Base-by-base conservation (phyloP, 75 land plant genomes). In the Azolla pinnata region DNA sequence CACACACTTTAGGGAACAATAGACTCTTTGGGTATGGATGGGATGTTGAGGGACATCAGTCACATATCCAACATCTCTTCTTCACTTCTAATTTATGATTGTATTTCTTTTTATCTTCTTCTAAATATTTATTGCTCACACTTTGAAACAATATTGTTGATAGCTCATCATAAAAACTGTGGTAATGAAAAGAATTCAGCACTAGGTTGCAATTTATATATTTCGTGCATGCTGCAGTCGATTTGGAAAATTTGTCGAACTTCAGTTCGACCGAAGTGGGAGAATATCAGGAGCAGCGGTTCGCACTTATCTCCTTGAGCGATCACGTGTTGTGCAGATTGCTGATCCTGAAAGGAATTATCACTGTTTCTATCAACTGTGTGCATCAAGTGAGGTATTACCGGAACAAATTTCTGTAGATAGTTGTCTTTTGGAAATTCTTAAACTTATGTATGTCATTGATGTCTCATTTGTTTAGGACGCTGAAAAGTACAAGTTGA, bases 401-500 rank as follows among this genome's bases (percentile, higher is more conserved):
- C n/a, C n/a, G n/a, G n/a, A n/a, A n/a, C n/a, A n/a, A n/a, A n/a
- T n/a, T n/a, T n/a, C n/a, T n/a, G n/a, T 38, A 7, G 14, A 38
- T 38, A 8, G 42, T 38, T 38, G 7, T 38, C 7, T 38, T 8
- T 38, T 38, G 42, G 42, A 38, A 38, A 38, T 38, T 7, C 42
- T 38, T 38, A 38, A 38, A 38, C n/a, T n/a, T n/a, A n/a, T n/a
- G n/a, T n/a, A n/a, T n/a, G n/a, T n/a, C n/a, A 8, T 14, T 38
- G 42, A 38, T 38, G 14, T 38, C 42, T 38, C 12, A 8, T 38
- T 38, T 38, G 12, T 60, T 61, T 87, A 90, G 97, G 93, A 81
- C 52, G 61, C 70, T 59, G 88, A 87, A 42, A 90, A 75, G 62
- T 90, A 81, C 66, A 87, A 87, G 66, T 65, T 90, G 60, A 79